phyloP scores from a whole-genome alignment of 1,284 basidiomycete genomes.

The Athelia sp. region DNA sequence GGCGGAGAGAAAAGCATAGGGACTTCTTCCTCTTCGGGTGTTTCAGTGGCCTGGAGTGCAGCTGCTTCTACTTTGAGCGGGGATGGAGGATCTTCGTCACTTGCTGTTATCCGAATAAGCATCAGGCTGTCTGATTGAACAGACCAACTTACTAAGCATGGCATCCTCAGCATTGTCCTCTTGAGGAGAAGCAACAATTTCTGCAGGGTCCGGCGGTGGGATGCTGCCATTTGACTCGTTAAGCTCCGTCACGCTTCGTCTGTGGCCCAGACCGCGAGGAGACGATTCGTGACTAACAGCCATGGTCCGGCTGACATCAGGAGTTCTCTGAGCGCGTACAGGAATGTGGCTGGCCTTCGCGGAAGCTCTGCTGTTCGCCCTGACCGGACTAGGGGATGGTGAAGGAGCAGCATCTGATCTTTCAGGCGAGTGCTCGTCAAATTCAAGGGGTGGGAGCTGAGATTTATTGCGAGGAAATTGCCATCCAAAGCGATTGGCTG shows the following conservation, averaged over 20 bases:
- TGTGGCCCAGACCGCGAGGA: slow-evolving; percentile 20
- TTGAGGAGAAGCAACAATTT: slow-evolving; percentile 13
- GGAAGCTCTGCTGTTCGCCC: slow-evolving; percentile 19
- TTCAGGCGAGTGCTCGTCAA: slow-evolving; percentile 26
- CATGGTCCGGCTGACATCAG: neutral
- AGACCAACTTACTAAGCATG: slow-evolving; percentile 26
- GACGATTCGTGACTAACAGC: neutral
- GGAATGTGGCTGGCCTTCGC: slow-evolving; percentile 40
- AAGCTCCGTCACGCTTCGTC: slow-evolving; percentile 23
- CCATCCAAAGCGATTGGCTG: slow-evolving; percentile 34
- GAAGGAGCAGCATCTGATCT: slow-evolving; percentile 9
- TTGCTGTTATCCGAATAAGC: slow-evolving; percentile 22
- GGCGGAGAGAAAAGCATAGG: neutral
- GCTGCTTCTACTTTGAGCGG: slow-evolving; percentile 31
- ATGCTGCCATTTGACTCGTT: slow-evolving; percentile 20
- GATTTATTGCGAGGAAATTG: slow-evolving; percentile 28
- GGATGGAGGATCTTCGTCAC: slow-evolving; percentile 29
- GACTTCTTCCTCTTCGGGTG: slow-evolving; percentile 11
- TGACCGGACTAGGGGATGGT: slow-evolving; percentile 18
- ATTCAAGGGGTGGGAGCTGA: slow-evolving; percentile 33
- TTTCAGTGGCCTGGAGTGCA: slow-evolving; percentile 26
- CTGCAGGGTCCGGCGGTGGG: slow-evolving; percentile 18
- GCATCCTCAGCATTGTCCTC: slow-evolving; percentile 23
- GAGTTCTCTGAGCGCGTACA: slow-evolving; percentile 27
- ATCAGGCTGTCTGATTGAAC: neutral